Evolutionary conservation across 2,329 filamentous ascomycete species (phyloP).

Genomic region (Penicillium aurantiogriseum): DNA sequence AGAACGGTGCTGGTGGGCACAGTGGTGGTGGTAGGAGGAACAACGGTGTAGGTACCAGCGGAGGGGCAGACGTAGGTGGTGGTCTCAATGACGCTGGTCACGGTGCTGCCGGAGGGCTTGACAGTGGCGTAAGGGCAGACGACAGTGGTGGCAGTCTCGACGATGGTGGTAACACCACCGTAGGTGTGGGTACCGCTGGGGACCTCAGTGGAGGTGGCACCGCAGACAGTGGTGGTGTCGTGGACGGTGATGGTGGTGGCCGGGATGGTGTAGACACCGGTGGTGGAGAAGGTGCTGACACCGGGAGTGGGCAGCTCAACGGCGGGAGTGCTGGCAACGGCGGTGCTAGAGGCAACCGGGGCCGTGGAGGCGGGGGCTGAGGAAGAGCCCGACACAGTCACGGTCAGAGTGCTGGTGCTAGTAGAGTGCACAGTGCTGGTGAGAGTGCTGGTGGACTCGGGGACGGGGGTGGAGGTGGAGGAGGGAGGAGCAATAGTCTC

Average conservation of each 20-base stretch:
- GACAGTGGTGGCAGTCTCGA: constrained; percentile 64
- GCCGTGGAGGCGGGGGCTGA: constrained; percentile 18
- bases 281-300: constrained; percentile 58
- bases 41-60: constrained; percentile 74
- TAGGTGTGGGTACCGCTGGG: constrained; percentile 65
- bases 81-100: constrained; percentile 65
- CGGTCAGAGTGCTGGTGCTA: constrained; percentile 40
- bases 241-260: constrained; percentile 68
- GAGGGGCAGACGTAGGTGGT: constrained; percentile 73
- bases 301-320: constrained; percentile 47
- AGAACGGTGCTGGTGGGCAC: constrained; percentile 53
- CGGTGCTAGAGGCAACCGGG: constrained; percentile 17
- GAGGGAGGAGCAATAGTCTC: constrained; percentile 24
- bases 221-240: constrained; percentile 66
- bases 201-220: constrained; percentile 60
- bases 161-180: constrained; percentile 71
- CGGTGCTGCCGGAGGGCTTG: constrained; percentile 56
- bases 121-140: constrained; percentile 68
- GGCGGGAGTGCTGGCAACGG: constrained; percentile 15
- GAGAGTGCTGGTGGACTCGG: constrained; percentile 20
- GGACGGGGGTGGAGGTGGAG: constrained; percentile 21
- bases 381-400: constrained; percentile 27
- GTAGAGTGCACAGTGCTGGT: constrained; percentile 38
- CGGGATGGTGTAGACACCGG: constrained; percentile 73
- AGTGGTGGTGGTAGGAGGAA: constrained; percentile 60